Evolutionary conservation across 2,329 filamentous ascomycete species (phyloP), one percentile per base, ranked within the genome.

Genomic region (Penicillium vulpinum): DNA sequence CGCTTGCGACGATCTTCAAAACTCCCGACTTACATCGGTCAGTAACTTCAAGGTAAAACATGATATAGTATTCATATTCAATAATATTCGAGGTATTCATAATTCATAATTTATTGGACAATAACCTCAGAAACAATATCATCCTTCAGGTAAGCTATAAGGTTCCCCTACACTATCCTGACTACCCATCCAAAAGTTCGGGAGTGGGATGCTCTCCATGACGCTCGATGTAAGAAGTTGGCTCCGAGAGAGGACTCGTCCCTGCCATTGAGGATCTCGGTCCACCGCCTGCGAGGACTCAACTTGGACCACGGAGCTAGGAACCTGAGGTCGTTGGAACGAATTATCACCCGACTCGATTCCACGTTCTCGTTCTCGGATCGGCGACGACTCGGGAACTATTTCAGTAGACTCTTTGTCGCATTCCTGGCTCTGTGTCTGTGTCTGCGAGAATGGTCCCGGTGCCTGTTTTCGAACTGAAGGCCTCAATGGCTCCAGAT

Each of bases 141-240:
- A 67, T 29, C 53, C 56, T 47, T 72, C 67, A 31, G 67, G 64
- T 39, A 67, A 53, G 53, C 64, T 71, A 59, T 75, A 75, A 24
- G 71, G 73, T 46, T 75, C 74, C 33, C 71, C 71, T 28, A 73
- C 64, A 60, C 69, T 75, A 51, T 74, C 71, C 57, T 76, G 73
- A 50, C 73, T 77, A 7, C 67, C 67, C 62, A 70, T 67, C 69
- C 73, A 75, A 18, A 74, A 70, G 5, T 66, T 67, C 4, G 75
- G 75, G n/a, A 74, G 52, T 7, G 75, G 73, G 47, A 77, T 65
- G 57, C 75, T 78, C 50, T 78, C 75, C 75, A 78, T 76, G 18
- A 78, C 67, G 56, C 74, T 77, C 2, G 75, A 75, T 0, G 75
- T 74, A 26, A 78, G 59, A 41, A 76, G 65, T 40, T 77, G 73